These are phyloP conservation scores for Helicostylum pulchrum DNA, from an alignment of 192 early-diverging fungal species.

Conservation along the genomic window DNA sequence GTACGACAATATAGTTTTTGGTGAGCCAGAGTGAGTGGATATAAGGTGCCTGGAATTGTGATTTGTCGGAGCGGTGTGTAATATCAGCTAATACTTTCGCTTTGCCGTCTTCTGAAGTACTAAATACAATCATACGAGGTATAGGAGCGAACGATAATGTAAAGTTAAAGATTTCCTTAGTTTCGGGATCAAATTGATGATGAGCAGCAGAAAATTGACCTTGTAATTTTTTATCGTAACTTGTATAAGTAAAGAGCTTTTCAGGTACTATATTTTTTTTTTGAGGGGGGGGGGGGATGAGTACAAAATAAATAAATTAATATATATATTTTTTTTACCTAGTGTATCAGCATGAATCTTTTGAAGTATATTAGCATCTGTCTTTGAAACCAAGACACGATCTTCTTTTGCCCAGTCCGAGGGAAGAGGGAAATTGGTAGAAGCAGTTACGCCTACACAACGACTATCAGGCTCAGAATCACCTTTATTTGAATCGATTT, in stretches of 20 bases:
- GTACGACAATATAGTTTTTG: slow-evolving; percentile 53
- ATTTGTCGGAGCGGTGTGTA: slow-evolving; percentile 8
- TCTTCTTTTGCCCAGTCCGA: background rate
- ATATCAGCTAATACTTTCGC: slow-evolving; percentile 18
- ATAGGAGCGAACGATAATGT: slow-evolving; percentile 11
- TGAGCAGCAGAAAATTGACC: slow-evolving; percentile 24
- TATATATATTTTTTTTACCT: slow-evolving; percentile 27
- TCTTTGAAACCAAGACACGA: slow-evolving; percentile 30
- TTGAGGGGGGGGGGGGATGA: too few relatives aligned
- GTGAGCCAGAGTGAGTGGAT: slow-evolving; percentile 56
- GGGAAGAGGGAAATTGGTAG: slow-evolving; percentile 34
- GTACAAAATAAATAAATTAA: slow-evolving; percentile 6
- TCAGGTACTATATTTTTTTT: slow-evolving; percentile 1
- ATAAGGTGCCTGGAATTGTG: slow-evolving; percentile 36
- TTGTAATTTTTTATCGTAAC: background rate
- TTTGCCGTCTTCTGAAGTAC: slow-evolving; percentile 7
- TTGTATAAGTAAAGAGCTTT: background rate
- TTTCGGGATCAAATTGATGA: slow-evolving; percentile 25
- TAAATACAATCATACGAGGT: slow-evolving; percentile 16
- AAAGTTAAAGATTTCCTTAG: slow-evolving; percentile 23
- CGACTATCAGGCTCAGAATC: too few relatives aligned
- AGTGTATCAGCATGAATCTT: slow-evolving; percentile 29
- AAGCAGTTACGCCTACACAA: slow-evolving; percentile 25
- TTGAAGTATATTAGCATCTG: slow-evolving; percentile 35
- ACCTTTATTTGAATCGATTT: background rate